Evolutionary conservation across 2,329 filamentous ascomycete genomes (phyloP).

Genomic region (Aspergillus niger): DNA sequence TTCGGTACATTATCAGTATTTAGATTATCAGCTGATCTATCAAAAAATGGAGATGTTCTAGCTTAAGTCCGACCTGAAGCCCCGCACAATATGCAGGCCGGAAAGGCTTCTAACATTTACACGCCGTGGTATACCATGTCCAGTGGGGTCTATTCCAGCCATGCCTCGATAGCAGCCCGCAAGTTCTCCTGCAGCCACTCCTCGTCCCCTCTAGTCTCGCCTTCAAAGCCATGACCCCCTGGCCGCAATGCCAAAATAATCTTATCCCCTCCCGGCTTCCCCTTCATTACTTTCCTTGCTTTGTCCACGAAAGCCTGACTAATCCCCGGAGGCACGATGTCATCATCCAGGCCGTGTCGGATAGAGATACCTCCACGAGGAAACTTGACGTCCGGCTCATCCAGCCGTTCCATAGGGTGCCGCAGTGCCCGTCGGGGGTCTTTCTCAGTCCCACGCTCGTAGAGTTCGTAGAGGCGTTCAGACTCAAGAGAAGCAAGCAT

Average conservation of each 20-base stretch:
- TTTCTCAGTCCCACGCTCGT: constrained; percentile 21
- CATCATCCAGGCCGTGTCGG: constrained; percentile 39
- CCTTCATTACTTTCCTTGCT: constrained; percentile 25
- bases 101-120: background rate
- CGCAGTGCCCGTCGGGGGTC: constrained; percentile 16
- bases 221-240: constrained; percentile 44
- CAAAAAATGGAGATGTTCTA: too few species aligned
- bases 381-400: constrained; percentile 24
- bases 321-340: constrained; percentile 30
- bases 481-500: constrained; percentile 24
- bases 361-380: constrained; percentile 36
- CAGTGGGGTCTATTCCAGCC: constrained; percentile 24
- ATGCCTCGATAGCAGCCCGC: constrained; percentile 26
- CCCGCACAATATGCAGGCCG: too few species aligned
- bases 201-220: constrained; percentile 22
- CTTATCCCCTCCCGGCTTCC: constrained; percentile 24
- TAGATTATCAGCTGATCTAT: too few species aligned
- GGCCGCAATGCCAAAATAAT: constrained; percentile 30
- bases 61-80: too few species aligned
- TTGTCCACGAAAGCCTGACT: constrained; percentile 32
- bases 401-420: constrained; percentile 35
- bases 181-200: constrained; percentile 34
- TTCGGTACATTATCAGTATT: too few species aligned
- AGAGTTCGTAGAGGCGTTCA: constrained; percentile 21
- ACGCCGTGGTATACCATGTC: background rate